Evolutionary conservation across 2,329 filamentous ascomycete genomes (phyloP), one percentile per base, ranked within the genome.

Genomic region (Hypoxylon sp.): DNA sequence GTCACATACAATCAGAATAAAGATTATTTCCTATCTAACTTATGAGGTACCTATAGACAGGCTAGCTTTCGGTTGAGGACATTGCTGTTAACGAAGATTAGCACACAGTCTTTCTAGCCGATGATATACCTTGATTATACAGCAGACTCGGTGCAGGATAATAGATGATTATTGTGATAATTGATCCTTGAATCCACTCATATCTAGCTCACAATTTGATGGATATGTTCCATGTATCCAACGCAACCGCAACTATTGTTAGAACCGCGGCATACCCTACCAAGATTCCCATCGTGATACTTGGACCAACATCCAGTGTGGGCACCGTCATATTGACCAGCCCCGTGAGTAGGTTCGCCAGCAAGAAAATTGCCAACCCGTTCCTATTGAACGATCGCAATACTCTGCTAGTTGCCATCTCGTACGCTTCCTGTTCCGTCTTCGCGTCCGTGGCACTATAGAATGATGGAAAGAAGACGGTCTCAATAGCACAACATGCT

Each of bases 341-440:
- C 0, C 96, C 96, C 0, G 96, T 99, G 69, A 97, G 80, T 51
- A 99, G 80, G 77, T 99, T 99, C 2, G 96, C 94, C 39, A 94
- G 76, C 65, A 99, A 80, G 77, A 99, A 99, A 0, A 98, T 80
- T 0, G 88, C 89, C 51, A 99, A 83, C 0, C 96, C 94, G 74
- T 98, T 98, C 59, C 92, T 87, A 78, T 99, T 99, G 77, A 92
- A 97, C 0, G 93, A 92, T 50, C 89, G 85, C 69, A 98, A 82
- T n/a, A 98, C 86, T 39, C 84, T 87, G 77, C 94, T 97, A 2
- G 94, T 98, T 3, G 93, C 91, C 50, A 86, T 83, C 50, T 87
- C 82, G 68, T 90, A 89, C 2, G 87, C 87, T 67, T 91, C 88
- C 56, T 82, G 84, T 78, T 96, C 93, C 0, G 85, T 82, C 72